phyloP scores from a whole-genome alignment of 495 filamentous ascomycete species.

The Neurospora tetraspora region DNA sequence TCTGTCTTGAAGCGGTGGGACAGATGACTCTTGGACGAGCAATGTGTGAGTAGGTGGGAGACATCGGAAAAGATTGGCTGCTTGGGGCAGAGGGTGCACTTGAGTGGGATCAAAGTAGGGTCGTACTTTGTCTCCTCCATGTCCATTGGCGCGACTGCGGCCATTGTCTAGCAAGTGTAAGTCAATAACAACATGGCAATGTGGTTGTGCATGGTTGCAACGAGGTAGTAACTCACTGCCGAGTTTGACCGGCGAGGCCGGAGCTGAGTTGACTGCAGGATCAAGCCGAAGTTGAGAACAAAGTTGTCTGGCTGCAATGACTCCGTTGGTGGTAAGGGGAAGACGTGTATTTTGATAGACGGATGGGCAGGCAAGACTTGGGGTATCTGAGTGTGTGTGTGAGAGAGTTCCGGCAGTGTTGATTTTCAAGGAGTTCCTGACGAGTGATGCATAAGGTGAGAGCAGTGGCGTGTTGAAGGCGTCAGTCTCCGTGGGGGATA shows the following conservation, averaged over 20 bases:
- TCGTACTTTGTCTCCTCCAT: not conserved
- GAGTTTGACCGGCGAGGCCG: not conserved
- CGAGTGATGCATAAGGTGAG: not conserved
- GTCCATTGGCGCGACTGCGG: conserved; percentile 24
- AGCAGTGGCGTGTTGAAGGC: not conserved
- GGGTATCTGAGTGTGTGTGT: not conserved
- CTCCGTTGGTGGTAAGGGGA: not conserved
- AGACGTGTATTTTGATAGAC: not conserved
- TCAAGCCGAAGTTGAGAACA: conserved; percentile 2
- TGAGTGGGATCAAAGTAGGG: conserved; percentile 43
- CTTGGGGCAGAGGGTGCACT: conserved; percentile 72
- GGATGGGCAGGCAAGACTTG: not conserved
- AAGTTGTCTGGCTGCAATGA: not conserved
- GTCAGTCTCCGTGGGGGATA: not conserved
- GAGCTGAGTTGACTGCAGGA: conserved; percentile 5
- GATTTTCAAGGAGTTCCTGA: not conserved
- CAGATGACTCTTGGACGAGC: conserved; percentile 76
- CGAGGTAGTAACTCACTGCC: conserved; percentile 12
- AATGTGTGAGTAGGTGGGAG: conserved; percentile 81
- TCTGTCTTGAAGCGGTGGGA: conserved; percentile 63
- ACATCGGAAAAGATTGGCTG: conserved; percentile 73
- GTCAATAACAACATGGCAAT: conserved; percentile 4
- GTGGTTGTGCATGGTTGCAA: not conserved
- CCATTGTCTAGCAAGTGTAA: conserved; percentile 22
- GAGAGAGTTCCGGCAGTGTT: not conserved